Percentiles rank a stretch among this genome's conserved stretches.
Evolutionary conservation across 2,329 filamentous ascomycete genomes (phyloP).

Genomic region (Tolypocladium cylindrosporum): DNA sequence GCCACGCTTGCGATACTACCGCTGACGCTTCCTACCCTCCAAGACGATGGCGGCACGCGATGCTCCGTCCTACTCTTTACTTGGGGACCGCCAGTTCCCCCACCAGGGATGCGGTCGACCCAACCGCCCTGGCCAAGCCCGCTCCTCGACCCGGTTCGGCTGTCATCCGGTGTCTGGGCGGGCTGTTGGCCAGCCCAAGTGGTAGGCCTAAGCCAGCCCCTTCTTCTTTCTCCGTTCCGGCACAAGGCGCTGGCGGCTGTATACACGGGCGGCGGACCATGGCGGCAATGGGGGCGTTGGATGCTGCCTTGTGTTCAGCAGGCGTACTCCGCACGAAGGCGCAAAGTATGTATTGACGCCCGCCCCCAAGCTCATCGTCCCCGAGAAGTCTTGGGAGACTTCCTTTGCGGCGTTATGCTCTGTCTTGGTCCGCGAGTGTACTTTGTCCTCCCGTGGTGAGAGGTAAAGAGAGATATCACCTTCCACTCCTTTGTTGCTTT

Average conservation of each 20-base stretch:
- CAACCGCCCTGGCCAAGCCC: no score
- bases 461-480: background rate
- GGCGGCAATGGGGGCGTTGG: background rate
- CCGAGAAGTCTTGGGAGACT: background rate
- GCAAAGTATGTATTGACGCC: background rate
- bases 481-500: background rate
- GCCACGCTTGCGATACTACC: background rate
- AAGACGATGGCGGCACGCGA: background rate
- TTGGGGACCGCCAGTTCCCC: no score
- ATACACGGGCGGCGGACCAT: background rate
- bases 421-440: background rate
- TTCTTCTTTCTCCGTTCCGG: background rate
- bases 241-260: background rate
- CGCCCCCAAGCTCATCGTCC: background rate
- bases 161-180: background rate
- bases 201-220: background rate
- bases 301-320: no score
- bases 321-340: background rate
- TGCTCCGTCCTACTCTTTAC: no score
- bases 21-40: background rate
- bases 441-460: background rate
- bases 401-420: background rate
- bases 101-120: no score
- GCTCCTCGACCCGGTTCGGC: no score
- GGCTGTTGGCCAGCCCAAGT: background rate